phyloP scores from a whole-genome alignment of 768 basidiomycete species.

The Psilocybe sp. region DNA sequence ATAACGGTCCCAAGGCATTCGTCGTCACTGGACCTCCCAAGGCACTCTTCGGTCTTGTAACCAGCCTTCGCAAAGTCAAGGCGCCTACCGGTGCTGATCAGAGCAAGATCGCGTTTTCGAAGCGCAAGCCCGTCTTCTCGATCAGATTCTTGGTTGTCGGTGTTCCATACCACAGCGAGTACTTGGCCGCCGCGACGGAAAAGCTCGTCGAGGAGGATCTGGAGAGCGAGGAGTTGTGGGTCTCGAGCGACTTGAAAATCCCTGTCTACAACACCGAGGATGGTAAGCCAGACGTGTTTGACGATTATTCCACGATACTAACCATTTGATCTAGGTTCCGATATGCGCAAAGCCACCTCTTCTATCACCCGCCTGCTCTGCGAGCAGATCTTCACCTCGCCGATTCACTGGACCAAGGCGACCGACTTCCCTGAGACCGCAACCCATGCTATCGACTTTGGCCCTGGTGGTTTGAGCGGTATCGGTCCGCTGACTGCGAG shows the following conservation, averaged over 20 bases:
- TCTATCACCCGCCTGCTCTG: conserved; percentile 87
- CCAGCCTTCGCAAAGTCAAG: conserved; percentile 83
- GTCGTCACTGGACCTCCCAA: conserved; percentile 92
- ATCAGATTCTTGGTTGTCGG: conserved; percentile 93
- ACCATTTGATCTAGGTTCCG: conserved; percentile 57
- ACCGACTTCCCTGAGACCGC: conserved; percentile 87
- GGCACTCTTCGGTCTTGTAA: conserved; percentile 92
- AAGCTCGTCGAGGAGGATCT: conserved; percentile 77
- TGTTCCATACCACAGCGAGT: conserved; percentile 93
- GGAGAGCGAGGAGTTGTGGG: conserved; percentile 76
- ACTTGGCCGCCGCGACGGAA: conserved; percentile 72
- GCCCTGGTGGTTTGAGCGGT: conserved; percentile 90
- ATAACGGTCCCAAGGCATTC: conserved; percentile 89
- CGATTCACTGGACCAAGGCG: conserved; percentile 92
- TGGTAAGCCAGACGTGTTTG: conserved; percentile 50
- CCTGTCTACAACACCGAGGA: conserved; percentile 92
- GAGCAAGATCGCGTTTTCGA: conserved; percentile 90
- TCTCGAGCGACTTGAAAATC: conserved; percentile 62
- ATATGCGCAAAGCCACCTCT: conserved; percentile 65
- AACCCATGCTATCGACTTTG: conserved; percentile 95
- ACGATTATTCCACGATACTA: conserved; percentile 9
- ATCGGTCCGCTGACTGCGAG: conserved; percentile 89
- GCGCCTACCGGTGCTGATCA: conserved; percentile 89
- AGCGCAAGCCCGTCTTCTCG: conserved; percentile 91
- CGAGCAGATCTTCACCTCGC: conserved; percentile 88